Base-by-base conservation (phyloP, 495 filamentous ascomycete genomes). In the Trichocladium antarcticum region DNA sequence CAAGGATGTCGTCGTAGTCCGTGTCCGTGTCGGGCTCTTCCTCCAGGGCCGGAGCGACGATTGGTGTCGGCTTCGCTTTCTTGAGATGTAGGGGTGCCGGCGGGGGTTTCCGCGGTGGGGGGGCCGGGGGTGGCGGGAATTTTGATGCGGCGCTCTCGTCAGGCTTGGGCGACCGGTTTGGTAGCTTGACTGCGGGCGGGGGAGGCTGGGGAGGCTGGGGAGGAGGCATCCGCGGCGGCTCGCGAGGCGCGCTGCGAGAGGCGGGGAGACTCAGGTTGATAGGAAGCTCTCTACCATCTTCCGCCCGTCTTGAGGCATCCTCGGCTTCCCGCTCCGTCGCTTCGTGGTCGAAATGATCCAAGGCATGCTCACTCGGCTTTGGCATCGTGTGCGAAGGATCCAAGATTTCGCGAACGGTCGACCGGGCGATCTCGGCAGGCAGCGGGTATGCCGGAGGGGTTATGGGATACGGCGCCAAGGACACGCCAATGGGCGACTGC, bases 11-110 rank as follows among this genome's bases (percentile, higher is more conserved):
- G 47, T 89, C 87, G 54, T 92, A 90, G 50, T 95, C 89, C 1
- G 87, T 90, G 37, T 82, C 84, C 0, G 83, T 85, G 36, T 84
- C 73, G 7, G 76, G 78, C 1, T 74, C 77, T 14, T 75, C 68
- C 3, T 71, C 74, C 5, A 71, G 54, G 38, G 71, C 69, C 5
- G 71, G 54, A 38, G 71, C 69, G 28, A 69, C 66, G 42, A 67
- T 60, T 5, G 68, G 71, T 38, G 63, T 76, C 51, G 71, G 59
- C 28, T 53, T 62, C 20, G 57, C 54, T 34, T 74, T 69, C 27
- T 72, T 76, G 8, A 96, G 74, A 58, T 90, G 82, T 31, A 96
- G 64, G 11, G 89, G 89, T 14, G 87, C 83, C 27, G 89, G 89
- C 6, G 89, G 89, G 19, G 83, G 74, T 65, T 92, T 95, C 48